Evolutionary conservation across 176 grass and related monocot species (phyloP).

Genomic region (sorghum (Sorghum bicolor)): DNA sequence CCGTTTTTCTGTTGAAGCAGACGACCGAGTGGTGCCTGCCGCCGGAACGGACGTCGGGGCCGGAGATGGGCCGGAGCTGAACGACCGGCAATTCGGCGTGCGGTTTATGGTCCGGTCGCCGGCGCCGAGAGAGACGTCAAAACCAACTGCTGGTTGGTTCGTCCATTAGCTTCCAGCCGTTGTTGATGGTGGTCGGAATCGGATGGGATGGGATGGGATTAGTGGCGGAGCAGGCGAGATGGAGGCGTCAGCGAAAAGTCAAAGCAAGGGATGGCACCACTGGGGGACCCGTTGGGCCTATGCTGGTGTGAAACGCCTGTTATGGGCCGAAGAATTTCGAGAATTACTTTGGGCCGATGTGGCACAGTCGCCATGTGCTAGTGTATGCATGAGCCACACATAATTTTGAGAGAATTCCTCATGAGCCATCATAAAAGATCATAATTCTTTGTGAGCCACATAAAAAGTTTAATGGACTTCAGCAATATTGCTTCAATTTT

Average conservation of each 20-base stretch:
- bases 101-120: neutral
- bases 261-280: neutral
- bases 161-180: too few species aligned
- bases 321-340: neutral
- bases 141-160: neutral
- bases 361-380: too few species aligned
- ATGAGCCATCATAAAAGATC: too few species aligned
- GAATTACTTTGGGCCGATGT: neutral
- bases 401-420: too few species aligned
- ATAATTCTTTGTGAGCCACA: too few species aligned
- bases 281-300: neutral
- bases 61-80: neutral
- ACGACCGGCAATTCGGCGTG: neutral
- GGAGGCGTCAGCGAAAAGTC: neutral
- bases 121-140: neutral
- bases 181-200: too few species aligned
- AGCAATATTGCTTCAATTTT: too few species aligned
- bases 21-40: neutral
- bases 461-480: too few species aligned
- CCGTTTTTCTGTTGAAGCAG: neutral
- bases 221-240: neutral
- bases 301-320: neutral
- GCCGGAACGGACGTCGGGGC: neutral
- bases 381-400: too few species aligned
- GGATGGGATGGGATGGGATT: neutral